Percentiles rank a stretch among this genome's conserved stretches.
phyloP scores from a whole-genome alignment of 169 alveolate species.

The Eimeria falciformis region DNA sequence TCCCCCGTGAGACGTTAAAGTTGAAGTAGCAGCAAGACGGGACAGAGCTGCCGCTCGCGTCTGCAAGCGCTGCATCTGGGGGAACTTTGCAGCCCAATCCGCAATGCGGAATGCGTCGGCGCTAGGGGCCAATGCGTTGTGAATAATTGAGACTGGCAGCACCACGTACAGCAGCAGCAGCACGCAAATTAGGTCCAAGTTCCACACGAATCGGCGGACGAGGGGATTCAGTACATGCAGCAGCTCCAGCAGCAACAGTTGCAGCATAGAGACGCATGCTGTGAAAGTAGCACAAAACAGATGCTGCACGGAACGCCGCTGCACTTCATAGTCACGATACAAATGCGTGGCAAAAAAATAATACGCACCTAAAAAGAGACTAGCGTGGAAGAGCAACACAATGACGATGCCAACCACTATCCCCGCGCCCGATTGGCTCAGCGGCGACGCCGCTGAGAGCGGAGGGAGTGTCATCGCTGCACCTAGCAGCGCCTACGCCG shows the following conservation, averaged over 20 bases:
- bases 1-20: neutral
- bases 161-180: conserved; percentile 66
- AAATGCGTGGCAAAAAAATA: conserved; percentile 74
- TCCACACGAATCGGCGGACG: conserved; percentile 67
- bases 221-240: conserved; percentile 60
- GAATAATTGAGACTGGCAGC: conserved; percentile 63
- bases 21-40: neutral
- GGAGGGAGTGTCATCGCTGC: conserved; percentile 63
- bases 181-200: conserved; percentile 58
- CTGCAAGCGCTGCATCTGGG: conserved; percentile 46
- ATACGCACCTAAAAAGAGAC: conserved; percentile 63
- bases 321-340: conserved; percentile 70
- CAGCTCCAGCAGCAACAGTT: conserved; percentile 75
- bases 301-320: conserved; percentile 67
- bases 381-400: conserved; percentile 67
- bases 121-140: conserved; percentile 39
- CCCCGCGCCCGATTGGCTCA: conserved; percentile 42
- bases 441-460: conserved; percentile 65
- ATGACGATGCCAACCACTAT: conserved; percentile 59
- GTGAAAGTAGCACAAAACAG: conserved; percentile 71
- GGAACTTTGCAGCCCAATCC: conserved; percentile 48
- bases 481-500: conserved; percentile 16
- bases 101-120: conserved; percentile 32
- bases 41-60: conserved; percentile 2
- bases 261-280: conserved; percentile 71